Base-by-base conservation (phyloP, 352 stramenopile species). In the Blastocystis sp. region DNA sequence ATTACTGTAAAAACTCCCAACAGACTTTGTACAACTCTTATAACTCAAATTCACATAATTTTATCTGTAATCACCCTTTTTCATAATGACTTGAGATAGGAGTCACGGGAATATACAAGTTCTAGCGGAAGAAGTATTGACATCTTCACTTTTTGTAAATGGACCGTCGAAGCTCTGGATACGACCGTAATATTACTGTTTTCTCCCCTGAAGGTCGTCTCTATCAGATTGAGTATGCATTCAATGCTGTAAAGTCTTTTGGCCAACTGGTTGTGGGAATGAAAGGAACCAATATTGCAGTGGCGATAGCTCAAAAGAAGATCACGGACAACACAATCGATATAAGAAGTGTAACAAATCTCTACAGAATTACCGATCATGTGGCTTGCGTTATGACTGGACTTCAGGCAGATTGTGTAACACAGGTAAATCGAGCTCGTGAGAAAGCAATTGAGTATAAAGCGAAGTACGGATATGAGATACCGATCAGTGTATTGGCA, bases 221-320 rank as follows among this genome's bases (percentile, higher is more conserved):
- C 19, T 90, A 89, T 59, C 87, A 90, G 76, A 90, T 90, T 82
- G 87, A 90, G 35, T 90, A 90, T 87, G 87, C 87, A 0, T 90
- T 90, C 53, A 90, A 90, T 44, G 87, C 87, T 15, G 82, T 89
- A 22, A 88, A 89, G 53, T 87, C 73, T 11, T 81, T 89, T 68
- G 87, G 82, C 1, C 75, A 90, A 59, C 80, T 89, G 42, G 35
- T 68, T 22, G 87, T 90, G 48, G 87, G 73, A 42, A 90, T 90
- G 59, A 88, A 89, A 62, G 87, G 87, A 75, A 89, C 68, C 17
- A 90, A 90, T 30, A 73, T 69, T 37, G 44, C 76, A n/a, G 87
- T 89, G 37, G 62, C 76, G 6, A 80, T 90, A 82, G 81, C 87
- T 27, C 87, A 90, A 57, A 90, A 90, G 78, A 90, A 90, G 54